Evolutionary conservation across 1,139 yeast species (phyloP).

Genomic region (Debaryomyces subglobosus): DNA sequence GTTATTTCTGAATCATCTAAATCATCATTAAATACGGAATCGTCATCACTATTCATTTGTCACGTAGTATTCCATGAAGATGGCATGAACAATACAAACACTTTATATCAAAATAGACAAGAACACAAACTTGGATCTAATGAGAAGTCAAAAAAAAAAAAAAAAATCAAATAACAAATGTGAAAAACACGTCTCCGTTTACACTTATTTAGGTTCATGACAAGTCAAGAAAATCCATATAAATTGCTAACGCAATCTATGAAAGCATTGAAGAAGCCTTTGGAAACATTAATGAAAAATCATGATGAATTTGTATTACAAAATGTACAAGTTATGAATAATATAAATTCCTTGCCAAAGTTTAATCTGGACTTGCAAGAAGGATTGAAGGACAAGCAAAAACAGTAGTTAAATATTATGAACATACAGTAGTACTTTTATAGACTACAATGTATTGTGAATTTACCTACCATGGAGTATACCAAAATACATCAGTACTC

Average conservation of each 20-base stretch:
- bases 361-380: conserved; percentile 10
- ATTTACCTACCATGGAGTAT: not conserved
- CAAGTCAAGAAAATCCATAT: conserved; percentile 25
- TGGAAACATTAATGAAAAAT: conserved; percentile 24
- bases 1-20: conserved; percentile 10
- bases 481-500: not conserved
- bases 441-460: not conserved
- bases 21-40: conserved; percentile 19
- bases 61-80: not conserved
- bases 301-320: conserved; percentile 34
- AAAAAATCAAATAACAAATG: not conserved
- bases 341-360: conserved; percentile 21
- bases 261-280: conserved; percentile 24
- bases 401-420: not conserved
- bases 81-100: not conserved
- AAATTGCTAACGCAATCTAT: conserved; percentile 24
- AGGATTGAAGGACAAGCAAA: not conserved
- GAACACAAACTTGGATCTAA: not conserved
- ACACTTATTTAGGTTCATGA: not conserved
- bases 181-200: conserved; percentile 1
- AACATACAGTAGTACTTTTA: no score
- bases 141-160: not conserved
- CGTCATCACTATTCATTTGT: conserved; percentile 18
- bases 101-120: not conserved
- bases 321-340: conserved; percentile 27